A percentile compares a stretch with the other conserved stretches of the same genome.
phyloP scores from a whole-genome alignment of 169 alveolate species.

The Plasmodium sp. region DNA sequence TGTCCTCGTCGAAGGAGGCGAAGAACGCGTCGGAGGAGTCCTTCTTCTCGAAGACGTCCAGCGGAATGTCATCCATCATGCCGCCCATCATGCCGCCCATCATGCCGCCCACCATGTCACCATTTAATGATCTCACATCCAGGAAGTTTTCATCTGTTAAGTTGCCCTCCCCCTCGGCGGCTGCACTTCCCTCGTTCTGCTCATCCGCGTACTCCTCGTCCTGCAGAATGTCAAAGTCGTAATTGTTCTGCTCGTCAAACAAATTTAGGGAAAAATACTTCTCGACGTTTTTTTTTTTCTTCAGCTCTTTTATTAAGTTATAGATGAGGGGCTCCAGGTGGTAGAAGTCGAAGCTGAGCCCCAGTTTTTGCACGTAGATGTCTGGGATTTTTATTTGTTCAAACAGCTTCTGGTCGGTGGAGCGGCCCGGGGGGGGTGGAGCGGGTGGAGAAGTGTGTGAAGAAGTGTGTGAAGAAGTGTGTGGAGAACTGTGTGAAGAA shows the following conservation, averaged over 20 bases:
- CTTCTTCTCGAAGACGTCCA: conserved; percentile 9
- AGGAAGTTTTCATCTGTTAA: neutral
- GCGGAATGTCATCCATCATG: neutral
- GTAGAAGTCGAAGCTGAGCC: conserved; percentile 16
- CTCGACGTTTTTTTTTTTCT: conserved; percentile 44
- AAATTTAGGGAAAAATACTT: conserved; percentile 32
- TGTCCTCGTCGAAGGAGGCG: conserved; percentile 16
- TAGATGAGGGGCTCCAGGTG: conserved; percentile 47
- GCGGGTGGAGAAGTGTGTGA: too few species aligned
- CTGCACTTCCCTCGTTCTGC: neutral
- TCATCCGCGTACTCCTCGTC: conserved; percentile 29
- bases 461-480: too few species aligned
- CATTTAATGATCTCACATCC: neutral
- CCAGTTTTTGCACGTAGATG: conserved; percentile 40
- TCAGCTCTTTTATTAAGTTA: conserved; percentile 23
- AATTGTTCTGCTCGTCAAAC: conserved; percentile 15
- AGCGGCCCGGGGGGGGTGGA: neutral
- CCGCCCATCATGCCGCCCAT: neutral
- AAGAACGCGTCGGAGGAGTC: neutral
- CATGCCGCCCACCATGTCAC: neutral
- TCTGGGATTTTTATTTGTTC: conserved; percentile 49
- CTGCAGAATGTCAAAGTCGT: conserved; percentile 35
- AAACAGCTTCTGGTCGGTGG: conserved; percentile 36
- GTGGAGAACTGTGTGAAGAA: too few species aligned
- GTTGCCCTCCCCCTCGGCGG: neutral